These are phyloP conservation scores for Neostapfia colusana DNA, from an alignment of 176 grass and related monocot genomes.

Conservation along the genomic window DNA sequence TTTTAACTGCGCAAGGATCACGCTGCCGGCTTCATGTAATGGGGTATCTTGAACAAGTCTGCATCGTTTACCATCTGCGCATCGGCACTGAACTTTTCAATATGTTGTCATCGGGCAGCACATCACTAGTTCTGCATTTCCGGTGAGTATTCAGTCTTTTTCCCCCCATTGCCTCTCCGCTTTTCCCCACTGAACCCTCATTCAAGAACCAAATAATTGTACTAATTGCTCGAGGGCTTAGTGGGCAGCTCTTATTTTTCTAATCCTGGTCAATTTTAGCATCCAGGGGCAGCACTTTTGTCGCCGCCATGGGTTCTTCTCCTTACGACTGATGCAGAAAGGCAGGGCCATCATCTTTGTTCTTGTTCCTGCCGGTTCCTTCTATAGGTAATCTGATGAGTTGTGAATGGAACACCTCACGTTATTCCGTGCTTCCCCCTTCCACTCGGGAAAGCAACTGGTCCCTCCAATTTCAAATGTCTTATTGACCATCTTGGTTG, in stretches of 20 bases:
- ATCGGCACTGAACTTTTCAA: not conserved
- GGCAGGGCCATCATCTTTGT: slow-evolving; percentile 29
- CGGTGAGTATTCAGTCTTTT: slow-evolving; percentile 37
- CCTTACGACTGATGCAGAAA: slow-evolving; percentile 23
- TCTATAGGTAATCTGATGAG: slow-evolving; percentile 7
- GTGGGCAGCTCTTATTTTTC: slow-evolving; percentile 22
- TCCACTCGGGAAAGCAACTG: slow-evolving; percentile 35
- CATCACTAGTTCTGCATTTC: not conserved
- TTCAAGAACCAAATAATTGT: slow-evolving; percentile 12
- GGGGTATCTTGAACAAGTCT: not conserved
- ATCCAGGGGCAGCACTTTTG: slow-evolving; percentile 37
- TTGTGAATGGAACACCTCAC: slow-evolving; percentile 36
- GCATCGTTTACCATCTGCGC: slow-evolving; percentile 29
- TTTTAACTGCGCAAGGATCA: not conserved
- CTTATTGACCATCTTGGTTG: slow-evolving; percentile 4
- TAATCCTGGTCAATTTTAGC: slow-evolving; percentile 46
- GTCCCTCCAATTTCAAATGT: slow-evolving; percentile 32
- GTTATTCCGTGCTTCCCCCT: slow-evolving; percentile 33
- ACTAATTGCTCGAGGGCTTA: slow-evolving; percentile 20
- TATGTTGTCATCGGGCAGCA: no score
- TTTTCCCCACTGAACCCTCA: not conserved
- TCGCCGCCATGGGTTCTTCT: slow-evolving; percentile 35
- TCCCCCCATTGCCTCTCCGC: no score
- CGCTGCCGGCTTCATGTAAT: not conserved
- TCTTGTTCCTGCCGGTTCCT: not conserved